Evolutionary conservation across 257 asterid genomes (phyloP).

Genomic region (Handroanthus guayacan): DNA sequence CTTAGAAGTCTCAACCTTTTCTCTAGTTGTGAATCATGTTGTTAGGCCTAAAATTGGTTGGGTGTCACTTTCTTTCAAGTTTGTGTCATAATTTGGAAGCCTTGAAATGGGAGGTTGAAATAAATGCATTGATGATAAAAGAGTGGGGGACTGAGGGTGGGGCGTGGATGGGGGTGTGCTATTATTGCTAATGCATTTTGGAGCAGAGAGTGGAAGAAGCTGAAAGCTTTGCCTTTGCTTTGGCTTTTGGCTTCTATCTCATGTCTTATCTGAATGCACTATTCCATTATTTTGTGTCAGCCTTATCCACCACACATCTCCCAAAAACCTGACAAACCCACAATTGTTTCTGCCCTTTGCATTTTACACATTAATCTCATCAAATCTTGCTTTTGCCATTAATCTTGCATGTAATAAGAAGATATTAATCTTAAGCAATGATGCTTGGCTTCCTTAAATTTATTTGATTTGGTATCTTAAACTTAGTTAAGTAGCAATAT

Average conservation of each 20-base stretch:
- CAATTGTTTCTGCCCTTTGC: slow-evolving; percentile 35
- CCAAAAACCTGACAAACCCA: slow-evolving; percentile 49
- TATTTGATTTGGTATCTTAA: too few species aligned
- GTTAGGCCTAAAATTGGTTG: slow-evolving; percentile 37
- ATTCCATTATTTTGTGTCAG: slow-evolving; percentile 43
- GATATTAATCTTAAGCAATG: too few species aligned
- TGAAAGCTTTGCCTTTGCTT: not conserved
- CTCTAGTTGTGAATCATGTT: slow-evolving; percentile 14
- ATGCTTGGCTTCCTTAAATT: too few species aligned
- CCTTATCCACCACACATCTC: slow-evolving; percentile 57
- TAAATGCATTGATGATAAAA: slow-evolving; percentile 39
- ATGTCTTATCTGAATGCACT: slow-evolving; percentile 55
- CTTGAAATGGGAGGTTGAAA: slow-evolving; percentile 43
- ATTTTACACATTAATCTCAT: not conserved
- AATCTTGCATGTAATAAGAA: too few species aligned
- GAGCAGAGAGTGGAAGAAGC: slow-evolving; percentile 18
- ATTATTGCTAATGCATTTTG: slow-evolving; percentile 12
- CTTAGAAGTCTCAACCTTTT: not conserved
- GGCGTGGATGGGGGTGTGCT: not conserved
- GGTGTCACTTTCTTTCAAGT: slow-evolving; percentile 40
- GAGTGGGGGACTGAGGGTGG: slow-evolving; percentile 28
- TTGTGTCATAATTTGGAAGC: slow-evolving; percentile 26
- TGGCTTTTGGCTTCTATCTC: slow-evolving; percentile 54
- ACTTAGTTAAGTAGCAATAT: too few species aligned
- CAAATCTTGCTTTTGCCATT: slow-evolving; percentile 6